phyloP scores from a whole-genome alignment of 2,329 filamentous ascomycete genomes.

The Saccharata proteae region DNA sequence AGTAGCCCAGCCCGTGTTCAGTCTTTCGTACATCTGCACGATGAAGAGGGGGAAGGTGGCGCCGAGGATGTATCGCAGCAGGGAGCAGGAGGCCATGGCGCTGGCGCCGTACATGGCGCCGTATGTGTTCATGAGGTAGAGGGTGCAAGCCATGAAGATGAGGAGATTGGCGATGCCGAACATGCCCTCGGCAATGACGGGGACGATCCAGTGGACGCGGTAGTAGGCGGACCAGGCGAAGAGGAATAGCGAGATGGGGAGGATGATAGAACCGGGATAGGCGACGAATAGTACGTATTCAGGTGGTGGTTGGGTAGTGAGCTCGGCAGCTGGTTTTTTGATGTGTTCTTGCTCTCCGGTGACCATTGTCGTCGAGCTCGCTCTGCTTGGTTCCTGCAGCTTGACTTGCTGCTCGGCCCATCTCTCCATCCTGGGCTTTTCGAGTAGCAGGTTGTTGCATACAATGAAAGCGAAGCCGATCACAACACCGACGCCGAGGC shows the following conservation, averaged over 20 bases:
- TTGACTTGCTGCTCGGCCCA: conserved; percentile 3
- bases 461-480: conserved; percentile 13
- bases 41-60: conserved; percentile 50
- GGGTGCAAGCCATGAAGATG: conserved; percentile 20
- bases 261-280: conserved; percentile 22
- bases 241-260: conserved; percentile 24
- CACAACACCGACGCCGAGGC: conserved; percentile 12
- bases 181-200: conserved; percentile 21
- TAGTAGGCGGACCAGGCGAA: conserved; percentile 27
- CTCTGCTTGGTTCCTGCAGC: background rate
- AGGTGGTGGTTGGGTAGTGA: conserved; percentile 8
- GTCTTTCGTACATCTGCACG: conserved; percentile 32
- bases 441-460: conserved; percentile 17
- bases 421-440: conserved; percentile 9
- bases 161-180: conserved; percentile 16
- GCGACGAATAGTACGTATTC: conserved; percentile 24
- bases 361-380: no score
- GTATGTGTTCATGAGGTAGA: conserved; percentile 46
- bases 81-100: conserved; percentile 46
- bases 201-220: conserved; percentile 27
- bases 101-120: conserved; percentile 44
- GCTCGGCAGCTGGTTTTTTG: no score
- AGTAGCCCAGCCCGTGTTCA: conserved; percentile 28
- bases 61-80: conserved; percentile 44
- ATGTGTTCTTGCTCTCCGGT: no score